Percentiles rank a stretch among this genome's conserved stretches.
These are phyloP conservation scores for Trifolium repens DNA, from an alignment of 306 rosid species.

Conservation along the genomic window DNA sequence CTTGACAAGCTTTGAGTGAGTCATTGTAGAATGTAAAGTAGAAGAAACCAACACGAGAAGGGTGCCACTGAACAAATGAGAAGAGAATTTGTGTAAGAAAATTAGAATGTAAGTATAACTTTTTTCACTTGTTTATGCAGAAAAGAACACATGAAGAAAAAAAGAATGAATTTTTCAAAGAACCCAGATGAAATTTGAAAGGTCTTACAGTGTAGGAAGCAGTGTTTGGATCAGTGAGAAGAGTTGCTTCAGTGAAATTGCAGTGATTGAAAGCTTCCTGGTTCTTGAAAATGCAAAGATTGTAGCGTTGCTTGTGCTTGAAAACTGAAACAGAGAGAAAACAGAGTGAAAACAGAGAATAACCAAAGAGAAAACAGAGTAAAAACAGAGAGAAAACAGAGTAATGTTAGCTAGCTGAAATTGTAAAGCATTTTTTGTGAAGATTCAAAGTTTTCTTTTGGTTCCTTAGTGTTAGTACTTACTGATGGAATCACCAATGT, in stretches of 20 bases:
- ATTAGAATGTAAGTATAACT: neutral
- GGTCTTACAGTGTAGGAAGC: constrained; percentile 65
- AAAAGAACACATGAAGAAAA: constrained; percentile 24
- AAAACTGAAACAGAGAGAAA: constrained; percentile 58
- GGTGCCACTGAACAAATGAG: constrained; percentile 73
- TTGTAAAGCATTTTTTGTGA: neutral
- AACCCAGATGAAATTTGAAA: constrained; percentile 29
- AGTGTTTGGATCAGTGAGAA: constrained; percentile 65
- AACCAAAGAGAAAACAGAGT: constrained; percentile 2
- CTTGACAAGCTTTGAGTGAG: constrained; percentile 61
- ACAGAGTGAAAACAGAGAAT: neutral
- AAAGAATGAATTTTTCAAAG: constrained; percentile 13
- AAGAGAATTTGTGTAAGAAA: constrained; percentile 30
- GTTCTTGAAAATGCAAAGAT: constrained; percentile 92
- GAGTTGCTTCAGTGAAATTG: constrained; percentile 78
- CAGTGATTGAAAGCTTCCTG: constrained; percentile 72
- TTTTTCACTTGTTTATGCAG: constrained; percentile 25
- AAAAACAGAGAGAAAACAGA: constrained; percentile 25
- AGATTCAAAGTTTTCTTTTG: constrained; percentile 9
- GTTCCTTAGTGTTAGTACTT: constrained; percentile 39
- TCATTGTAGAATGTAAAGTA: constrained; percentile 83
- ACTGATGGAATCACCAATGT: constrained; percentile 84
- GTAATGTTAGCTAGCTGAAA: constrained; percentile 32
- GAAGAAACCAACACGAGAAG: constrained; percentile 86
- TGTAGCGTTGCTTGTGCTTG: constrained; percentile 71